These are phyloP conservation scores for Thermochaetoides thermophila DNA, from an alignment of 495 filamentous ascomycete species.

Conservation along the genomic window DNA sequence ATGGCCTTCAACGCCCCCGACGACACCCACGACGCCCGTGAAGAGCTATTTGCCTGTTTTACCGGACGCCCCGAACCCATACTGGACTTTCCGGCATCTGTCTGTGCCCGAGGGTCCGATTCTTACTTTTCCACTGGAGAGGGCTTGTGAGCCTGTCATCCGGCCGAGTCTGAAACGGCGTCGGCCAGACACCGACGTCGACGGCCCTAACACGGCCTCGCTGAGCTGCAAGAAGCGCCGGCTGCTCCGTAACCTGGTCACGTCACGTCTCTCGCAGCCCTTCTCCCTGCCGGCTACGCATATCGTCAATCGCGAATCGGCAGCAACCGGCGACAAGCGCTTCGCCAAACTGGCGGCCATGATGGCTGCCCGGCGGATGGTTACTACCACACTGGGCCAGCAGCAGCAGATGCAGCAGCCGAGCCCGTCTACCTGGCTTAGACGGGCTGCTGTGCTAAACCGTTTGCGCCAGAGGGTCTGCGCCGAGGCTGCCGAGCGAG, in stretches of 20 bases:
- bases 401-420: constrained; percentile 4
- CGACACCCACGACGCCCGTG: background rate
- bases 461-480: constrained; percentile 13
- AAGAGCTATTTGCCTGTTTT: background rate
- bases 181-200: constrained; percentile 45
- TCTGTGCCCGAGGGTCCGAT: constrained; percentile 6
- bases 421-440: constrained; percentile 13
- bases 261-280: constrained; percentile 51
- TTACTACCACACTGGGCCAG: background rate
- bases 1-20: background rate
- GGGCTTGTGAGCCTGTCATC: too few species aligned
- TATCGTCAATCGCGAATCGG: constrained; percentile 42
- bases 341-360: constrained; percentile 24
- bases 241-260: constrained; percentile 46
- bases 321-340: constrained; percentile 33
- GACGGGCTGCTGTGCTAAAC: constrained; percentile 20
- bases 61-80: background rate
- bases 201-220: constrained; percentile 37
- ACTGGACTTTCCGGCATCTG: constrained; percentile 7
- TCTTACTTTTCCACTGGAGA: constrained; percentile 12
- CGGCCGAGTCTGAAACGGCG: constrained; percentile 34
- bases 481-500: constrained; percentile 6
- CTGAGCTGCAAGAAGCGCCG: constrained; percentile 51
- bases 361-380: constrained; percentile 12
- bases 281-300: constrained; percentile 55